These are phyloP conservation scores for Nyssa sinensis DNA, from an alignment of 148 eudicot species.

Conservation along the genomic window DNA sequence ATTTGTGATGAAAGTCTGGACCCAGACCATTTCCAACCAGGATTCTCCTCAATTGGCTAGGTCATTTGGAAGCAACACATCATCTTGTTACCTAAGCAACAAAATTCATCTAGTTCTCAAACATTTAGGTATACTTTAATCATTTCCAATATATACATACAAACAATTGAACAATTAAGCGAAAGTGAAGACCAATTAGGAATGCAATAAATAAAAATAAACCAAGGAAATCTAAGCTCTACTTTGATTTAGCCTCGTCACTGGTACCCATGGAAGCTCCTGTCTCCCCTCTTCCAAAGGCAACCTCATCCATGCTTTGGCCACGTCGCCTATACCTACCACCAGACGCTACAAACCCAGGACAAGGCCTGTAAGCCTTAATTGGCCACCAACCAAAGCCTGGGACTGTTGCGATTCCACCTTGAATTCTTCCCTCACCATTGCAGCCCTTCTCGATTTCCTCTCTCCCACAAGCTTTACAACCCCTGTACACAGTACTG, in stretches of 20 bases:
- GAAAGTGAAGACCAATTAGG: neutral
- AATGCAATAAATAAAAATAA: neutral
- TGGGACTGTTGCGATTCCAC: conserved; percentile 86
- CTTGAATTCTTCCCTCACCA: conserved; percentile 95
- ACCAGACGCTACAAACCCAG: conserved; percentile 76
- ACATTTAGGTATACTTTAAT: no score
- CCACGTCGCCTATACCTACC: conserved; percentile 80
- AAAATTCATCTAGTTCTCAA: neutral
- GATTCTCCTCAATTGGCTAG: no score
- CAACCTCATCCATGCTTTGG: conserved; percentile 92
- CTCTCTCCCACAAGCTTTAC: conserved; percentile 76
- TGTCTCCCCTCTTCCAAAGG: conserved; percentile 45
- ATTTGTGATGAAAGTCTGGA: no score
- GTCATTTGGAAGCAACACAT: no score
- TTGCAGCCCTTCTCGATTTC: conserved; percentile 76
- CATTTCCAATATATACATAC: neutral
- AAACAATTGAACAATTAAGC: neutral
- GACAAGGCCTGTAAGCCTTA: conserved; percentile 95
- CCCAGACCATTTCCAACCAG: neutral
- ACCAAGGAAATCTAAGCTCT: conserved; percentile 4
- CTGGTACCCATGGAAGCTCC: conserved; percentile 24
- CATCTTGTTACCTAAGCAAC: neutral
- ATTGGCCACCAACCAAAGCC: conserved; percentile 99
- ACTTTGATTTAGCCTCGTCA: conserved; percentile 45
- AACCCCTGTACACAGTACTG: conserved; percentile 31